Evolutionary conservation across 495 filamentous ascomycete genomes (phyloP), one percentile per base, ranked within the genome.

Genomic region (Lophiostoma macrostomum): DNA sequence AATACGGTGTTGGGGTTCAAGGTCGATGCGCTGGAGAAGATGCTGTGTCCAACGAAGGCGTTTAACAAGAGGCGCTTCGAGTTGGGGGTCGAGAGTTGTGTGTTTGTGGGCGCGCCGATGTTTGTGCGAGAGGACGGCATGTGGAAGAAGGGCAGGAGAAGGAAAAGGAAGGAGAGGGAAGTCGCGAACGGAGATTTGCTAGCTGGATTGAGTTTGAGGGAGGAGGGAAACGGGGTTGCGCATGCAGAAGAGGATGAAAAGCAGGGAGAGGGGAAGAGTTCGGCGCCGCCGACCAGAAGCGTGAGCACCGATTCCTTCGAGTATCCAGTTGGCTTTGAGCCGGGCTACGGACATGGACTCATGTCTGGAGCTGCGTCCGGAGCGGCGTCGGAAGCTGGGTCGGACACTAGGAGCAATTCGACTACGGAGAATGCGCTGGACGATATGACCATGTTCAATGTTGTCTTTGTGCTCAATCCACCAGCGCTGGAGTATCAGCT

Each of bases 381-480:
- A 19, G 53, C 49, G 22, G 46, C 20, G 12, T 64, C 60, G 3
- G 61, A 61, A 36, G 51, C 53, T 10, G 61, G 56, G 14, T 69
- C 67, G 29, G 58, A 64, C 37, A 53, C 54, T 4, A 64, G 64
- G 29, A 64, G 56, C 30, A 61, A 64, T 28, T 72, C 74, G 59
- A 60, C 64, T 6, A 66, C 68, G 23, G 74, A 76, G 49, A 71
- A 63, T 46, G 63, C 69, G 47, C 75, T 75, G 43, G 70, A n/a
- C n/a, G n/a, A 74, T 35, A 91, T 98, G 87, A 90, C 82, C 19
- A 96, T 96, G 90, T 98, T 98, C 67, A 90, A 97, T 71, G 80
- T 96, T 28, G 88, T 96, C 12, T 97, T 96, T 70, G 86, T 95
- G 28, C 71, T 96, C 40, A 84, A 87, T 62, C 85, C 88, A 2